phyloP scores from a whole-genome alignment of 148 eudicot species.

The Gaultheria prostrata region DNA sequence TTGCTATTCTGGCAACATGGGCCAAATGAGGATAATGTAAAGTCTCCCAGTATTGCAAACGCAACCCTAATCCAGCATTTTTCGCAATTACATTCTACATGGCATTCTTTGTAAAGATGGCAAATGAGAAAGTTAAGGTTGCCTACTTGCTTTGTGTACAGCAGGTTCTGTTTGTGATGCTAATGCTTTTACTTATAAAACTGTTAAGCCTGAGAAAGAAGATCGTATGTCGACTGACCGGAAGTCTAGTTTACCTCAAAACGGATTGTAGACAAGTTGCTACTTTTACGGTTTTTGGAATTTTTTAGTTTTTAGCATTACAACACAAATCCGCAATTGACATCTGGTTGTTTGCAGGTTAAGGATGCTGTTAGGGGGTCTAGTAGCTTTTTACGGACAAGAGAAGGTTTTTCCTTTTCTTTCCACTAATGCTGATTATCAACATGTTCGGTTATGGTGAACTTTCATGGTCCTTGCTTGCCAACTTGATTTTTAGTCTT shows the following conservation, averaged over 20 bases:
- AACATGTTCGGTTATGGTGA: neutral
- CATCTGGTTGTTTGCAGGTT: constrained; percentile 20
- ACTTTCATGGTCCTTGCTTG: neutral
- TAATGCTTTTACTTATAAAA: constrained; percentile 5
- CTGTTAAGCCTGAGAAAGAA: neutral
- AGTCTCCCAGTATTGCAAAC: constrained; percentile 27
- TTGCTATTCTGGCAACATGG: constrained; percentile 56
- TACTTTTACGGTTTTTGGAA: neutral
- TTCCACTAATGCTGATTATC: neutral
- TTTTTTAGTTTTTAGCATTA: neutral
- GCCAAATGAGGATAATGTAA: constrained; percentile 35
- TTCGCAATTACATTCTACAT: constrained; percentile 30
- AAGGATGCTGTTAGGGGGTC: constrained; percentile 4
- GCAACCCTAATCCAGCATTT: constrained; percentile 29
- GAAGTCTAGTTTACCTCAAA: constrained; percentile 12
- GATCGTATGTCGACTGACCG: neutral
- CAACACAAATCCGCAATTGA: neutral
- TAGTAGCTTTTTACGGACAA: neutral
- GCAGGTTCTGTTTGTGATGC: constrained; percentile 9
- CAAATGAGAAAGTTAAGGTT: constrained; percentile 32
- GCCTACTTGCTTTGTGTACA: neutral
- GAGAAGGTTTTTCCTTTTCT: constrained; percentile 19
- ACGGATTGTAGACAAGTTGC: constrained; percentile 24
- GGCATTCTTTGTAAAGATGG: constrained; percentile 37
- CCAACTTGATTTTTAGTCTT: neutral